phyloP scores from a whole-genome alignment of 768 basidiomycete genomes.

The Scleroderma citrinum region DNA sequence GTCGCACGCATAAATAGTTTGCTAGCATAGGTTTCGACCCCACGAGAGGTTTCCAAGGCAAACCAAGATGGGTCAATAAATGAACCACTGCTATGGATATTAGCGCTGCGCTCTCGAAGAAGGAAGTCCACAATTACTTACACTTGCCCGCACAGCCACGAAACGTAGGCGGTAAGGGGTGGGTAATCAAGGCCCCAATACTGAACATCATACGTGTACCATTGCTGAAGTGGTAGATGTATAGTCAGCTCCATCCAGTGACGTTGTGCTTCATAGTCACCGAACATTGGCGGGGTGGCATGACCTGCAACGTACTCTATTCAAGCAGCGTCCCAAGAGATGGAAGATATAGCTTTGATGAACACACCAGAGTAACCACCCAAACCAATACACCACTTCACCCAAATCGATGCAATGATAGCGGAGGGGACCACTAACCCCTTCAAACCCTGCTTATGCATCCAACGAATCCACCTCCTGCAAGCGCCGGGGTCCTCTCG shows the following conservation, averaged over 20 bases:
- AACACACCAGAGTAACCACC: conserved; percentile 73
- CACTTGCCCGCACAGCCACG: conserved; percentile 78
- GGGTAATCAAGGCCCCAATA: conserved; percentile 98
- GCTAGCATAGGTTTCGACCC: conserved; percentile 59
- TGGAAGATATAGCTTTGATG: background rate
- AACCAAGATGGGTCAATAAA: conserved; percentile 61
- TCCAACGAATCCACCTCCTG: conserved; percentile 69
- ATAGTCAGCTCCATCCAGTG: conserved; percentile 94
- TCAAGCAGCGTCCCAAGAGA: background rate
- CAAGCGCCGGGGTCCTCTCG: conserved; percentile 38
- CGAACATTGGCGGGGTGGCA: conserved; percentile 74
- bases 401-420: conserved; percentile 46
- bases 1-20: conserved; percentile 78
- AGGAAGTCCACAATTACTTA: conserved; percentile 33
- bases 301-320: conserved; percentile 39
- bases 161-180: conserved; percentile 80
- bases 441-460: conserved; percentile 63
- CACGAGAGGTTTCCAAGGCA: conserved; percentile 60
- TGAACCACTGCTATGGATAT: conserved; percentile 36
- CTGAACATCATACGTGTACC: conserved; percentile 84
- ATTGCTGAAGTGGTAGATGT: conserved; percentile 65
- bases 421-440: conserved; percentile 52
- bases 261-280: conserved; percentile 90
- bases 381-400: conserved; percentile 68
- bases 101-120: background rate